Percentiles rank a stretch among this genome's conserved stretches.
These are phyloP conservation scores for Insectozyma bohioensis DNA, from an alignment of 1,139 yeast genomes.

Conservation along the genomic window DNA sequence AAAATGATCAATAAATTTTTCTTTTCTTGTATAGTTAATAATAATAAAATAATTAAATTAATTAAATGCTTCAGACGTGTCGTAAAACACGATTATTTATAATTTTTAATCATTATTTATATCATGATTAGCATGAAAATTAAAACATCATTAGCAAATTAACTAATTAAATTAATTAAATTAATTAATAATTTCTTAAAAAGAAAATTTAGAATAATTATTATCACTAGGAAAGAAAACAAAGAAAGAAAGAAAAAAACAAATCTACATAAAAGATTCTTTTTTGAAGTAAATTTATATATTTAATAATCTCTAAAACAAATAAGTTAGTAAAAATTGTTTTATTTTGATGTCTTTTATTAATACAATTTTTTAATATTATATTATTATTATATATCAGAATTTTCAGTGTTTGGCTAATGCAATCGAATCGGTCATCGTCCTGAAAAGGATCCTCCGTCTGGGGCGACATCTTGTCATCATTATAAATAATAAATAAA, in stretches of 20 bases:
- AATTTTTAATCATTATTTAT: slow-evolving; percentile 38
- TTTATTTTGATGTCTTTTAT: background rate
- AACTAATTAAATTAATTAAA: too few species aligned
- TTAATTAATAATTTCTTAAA: too few species aligned
- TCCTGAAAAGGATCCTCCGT: slow-evolving; percentile 59
- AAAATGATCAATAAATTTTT: too few species aligned
- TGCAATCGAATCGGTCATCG: slow-evolving; percentile 54
- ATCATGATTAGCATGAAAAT: slow-evolving; percentile 54
- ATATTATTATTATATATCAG: slow-evolving; percentile 26
- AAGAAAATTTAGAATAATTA: too few species aligned
- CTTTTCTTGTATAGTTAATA: too few species aligned
- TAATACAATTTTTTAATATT: background rate
- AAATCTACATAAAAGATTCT: background rate
- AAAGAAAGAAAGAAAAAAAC: background rate
- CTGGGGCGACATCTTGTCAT: slow-evolving; percentile 59
- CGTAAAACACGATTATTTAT: slow-evolving; percentile 26
- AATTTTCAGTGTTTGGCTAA: slow-evolving; percentile 56
- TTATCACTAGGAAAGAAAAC: too few species aligned
- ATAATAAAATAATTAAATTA: background rate
- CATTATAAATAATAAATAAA: slow-evolving; percentile 22
- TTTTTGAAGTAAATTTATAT: background rate
- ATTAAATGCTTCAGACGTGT: slow-evolving; percentile 21
- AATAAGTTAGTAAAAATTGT: slow-evolving; percentile 34
- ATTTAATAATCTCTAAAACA: background rate
- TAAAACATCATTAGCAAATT: slow-evolving; percentile 42